Base-by-base conservation (phyloP, 331 rosid species). In the Malus hybrid region DNA sequence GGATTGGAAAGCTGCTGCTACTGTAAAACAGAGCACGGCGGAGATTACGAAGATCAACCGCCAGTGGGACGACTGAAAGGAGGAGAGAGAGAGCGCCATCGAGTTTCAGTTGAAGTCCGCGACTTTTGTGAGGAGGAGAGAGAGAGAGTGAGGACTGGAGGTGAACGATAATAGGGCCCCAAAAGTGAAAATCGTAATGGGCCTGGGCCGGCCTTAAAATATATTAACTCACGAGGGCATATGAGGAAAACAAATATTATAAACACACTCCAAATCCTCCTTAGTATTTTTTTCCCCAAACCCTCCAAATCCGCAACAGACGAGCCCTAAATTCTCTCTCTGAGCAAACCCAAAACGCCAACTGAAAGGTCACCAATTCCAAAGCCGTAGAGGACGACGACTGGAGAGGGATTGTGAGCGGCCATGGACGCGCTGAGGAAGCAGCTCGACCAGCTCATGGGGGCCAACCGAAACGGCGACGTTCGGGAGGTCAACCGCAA, bases 401-500 rank as follows among this genome's bases (percentile, higher is more conserved):
- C 69, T 31, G 22, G 16, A 69, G 60, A 10, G 70, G 46, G 77
- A 65, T 60, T 59, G 59, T 54, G 29, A 27, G 4, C 57, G 60
- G 69, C 71, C 56, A 95, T 96, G 99, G 99, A 96, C 67, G 98
- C 99, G 28, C 81, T 96, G 63, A 89, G 99, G 84, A 96, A 88
- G 90, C 99, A 96, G 87, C 94, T 96, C 29, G 99, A 96, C 83
- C 94, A 89, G 87, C 80, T 96, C 44, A 96, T 96, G 99, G 99
- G 99, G 18, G 98, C 99, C 3, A 96, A 96, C 69, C 97, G 99
- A 1, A 96, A 96, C 84, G 99, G 99, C 62, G 99, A 96, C 75
- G 99, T 96, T 4, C 87, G 97, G 52, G 99, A 96, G 88, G 96
- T 96, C 69, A 92, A 84, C 77, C 99, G 98, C 80, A 96, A 96